These are phyloP conservation scores for Strobilomyces echinocephalus DNA, from an alignment of 768 basidiomycete genomes.

Conservation along the genomic window DNA sequence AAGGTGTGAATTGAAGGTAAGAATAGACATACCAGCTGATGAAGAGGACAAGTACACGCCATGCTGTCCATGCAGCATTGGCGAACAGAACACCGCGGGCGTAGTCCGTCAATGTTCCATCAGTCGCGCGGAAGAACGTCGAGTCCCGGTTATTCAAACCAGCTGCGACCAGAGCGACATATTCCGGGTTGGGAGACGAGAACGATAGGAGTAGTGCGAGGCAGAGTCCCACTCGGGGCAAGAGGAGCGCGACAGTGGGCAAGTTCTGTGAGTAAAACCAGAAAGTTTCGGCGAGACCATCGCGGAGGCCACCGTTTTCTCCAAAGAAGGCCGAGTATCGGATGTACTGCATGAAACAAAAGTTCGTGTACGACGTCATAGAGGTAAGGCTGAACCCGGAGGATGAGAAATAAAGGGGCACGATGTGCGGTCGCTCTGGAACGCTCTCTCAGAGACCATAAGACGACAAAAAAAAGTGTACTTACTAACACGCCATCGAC, in stretches of 20 bases:
- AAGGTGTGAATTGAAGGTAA: background rate
- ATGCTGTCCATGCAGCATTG: constrained; percentile 78
- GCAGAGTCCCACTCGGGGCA: constrained; percentile 76
- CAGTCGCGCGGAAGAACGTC: constrained; percentile 63
- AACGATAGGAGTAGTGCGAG: constrained; percentile 70
- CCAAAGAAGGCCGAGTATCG: constrained; percentile 63
- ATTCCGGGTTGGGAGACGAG: constrained; percentile 45
- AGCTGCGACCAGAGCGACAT: constrained; percentile 43
- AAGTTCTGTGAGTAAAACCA: constrained; percentile 83
- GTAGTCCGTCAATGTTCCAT: constrained; percentile 70
- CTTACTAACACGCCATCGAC: constrained; percentile 79
- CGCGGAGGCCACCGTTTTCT: constrained; percentile 45
- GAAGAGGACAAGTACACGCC: constrained; percentile 66
- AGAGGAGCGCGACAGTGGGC: constrained; percentile 73
- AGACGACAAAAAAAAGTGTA: constrained; percentile 26
- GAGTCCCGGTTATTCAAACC: constrained; percentile 54
- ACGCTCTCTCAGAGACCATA: background rate
- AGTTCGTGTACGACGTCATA: constrained; percentile 77
- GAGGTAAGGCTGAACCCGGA: constrained; percentile 70
- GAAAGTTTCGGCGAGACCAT: constrained; percentile 76
- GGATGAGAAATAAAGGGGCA: constrained; percentile 79
- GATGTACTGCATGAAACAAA: constrained; percentile 79
- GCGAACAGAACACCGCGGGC: constrained; percentile 75
- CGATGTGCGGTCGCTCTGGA: constrained; percentile 55
- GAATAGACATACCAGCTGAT: constrained; percentile 51